These are phyloP conservation scores for Ogataea paradorogensis DNA, from an alignment of 805 yeast species.

Conservation along the genomic window DNA sequence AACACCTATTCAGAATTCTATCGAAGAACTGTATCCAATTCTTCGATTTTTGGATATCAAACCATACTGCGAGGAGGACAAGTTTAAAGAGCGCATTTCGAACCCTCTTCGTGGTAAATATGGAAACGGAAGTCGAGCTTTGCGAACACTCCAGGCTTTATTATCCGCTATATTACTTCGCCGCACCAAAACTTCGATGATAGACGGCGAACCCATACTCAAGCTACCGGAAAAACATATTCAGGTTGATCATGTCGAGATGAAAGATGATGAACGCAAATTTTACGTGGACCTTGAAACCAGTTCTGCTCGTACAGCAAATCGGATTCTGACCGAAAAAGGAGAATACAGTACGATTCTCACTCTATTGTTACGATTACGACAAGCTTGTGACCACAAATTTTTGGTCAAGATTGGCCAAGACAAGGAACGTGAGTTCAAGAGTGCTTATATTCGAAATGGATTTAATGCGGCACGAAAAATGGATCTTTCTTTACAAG, in stretches of 20 bases:
- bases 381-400: conserved; percentile 86
- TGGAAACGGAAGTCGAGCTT: conserved; percentile 33
- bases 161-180: conserved; percentile 72
- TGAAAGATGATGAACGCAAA: conserved; percentile 53
- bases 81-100: conserved; percentile 55
- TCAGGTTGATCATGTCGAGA: conserved; percentile 41
- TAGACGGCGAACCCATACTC: conserved; percentile 79
- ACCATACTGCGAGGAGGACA: conserved; percentile 63
- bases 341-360: conserved; percentile 57
- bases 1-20: conserved; percentile 57
- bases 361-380: conserved; percentile 67
- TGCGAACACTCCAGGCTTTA: conserved; percentile 62
- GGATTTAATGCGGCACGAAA: conserved; percentile 24
- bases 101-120: conserved; percentile 47
- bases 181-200: conserved; percentile 64
- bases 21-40: conserved; percentile 53
- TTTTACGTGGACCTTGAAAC: conserved; percentile 59
- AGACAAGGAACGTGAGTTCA: conserved; percentile 38
- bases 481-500: conserved; percentile 24
- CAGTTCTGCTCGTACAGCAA: conserved; percentile 51
- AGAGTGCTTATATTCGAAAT: conserved; percentile 33
- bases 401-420: conserved; percentile 67
- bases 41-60: conserved; percentile 48
- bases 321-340: conserved; percentile 35
- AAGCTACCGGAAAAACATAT: conserved; percentile 64